phyloP scores from a whole-genome alignment of 495 filamentous ascomycete species.

The Thermochaetoides thermophila region DNA sequence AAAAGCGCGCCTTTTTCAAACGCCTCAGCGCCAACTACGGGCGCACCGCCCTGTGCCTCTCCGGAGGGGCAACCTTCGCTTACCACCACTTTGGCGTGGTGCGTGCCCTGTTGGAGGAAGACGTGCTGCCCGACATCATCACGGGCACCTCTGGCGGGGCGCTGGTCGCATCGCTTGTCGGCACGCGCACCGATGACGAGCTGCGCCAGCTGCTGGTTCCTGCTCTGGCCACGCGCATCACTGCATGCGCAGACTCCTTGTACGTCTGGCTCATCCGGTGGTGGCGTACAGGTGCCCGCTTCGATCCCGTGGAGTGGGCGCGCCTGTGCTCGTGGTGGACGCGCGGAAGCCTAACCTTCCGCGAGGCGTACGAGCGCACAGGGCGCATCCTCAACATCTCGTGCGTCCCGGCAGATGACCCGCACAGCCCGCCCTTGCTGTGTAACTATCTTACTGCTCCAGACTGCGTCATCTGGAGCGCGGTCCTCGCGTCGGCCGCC shows the following conservation, averaged over 20 bases:
- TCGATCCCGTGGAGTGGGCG: conserved; percentile 89
- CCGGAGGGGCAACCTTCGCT: conserved; percentile 88
- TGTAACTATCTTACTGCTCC: conserved; percentile 89
- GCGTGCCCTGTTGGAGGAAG: conserved; percentile 77
- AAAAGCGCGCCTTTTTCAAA: conserved; percentile 75
- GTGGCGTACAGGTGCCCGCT: conserved; percentile 85
- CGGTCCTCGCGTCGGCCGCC: conserved; percentile 86
- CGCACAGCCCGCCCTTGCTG: conserved; percentile 80
- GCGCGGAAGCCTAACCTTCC: conserved; percentile 79
- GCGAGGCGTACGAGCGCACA: conserved; percentile 87
- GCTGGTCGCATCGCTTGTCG: conserved; percentile 73
- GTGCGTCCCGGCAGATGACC: conserved; percentile 94
- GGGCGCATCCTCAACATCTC: conserved; percentile 90
- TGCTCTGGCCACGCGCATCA: conserved; percentile 69
- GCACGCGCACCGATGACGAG: conserved; percentile 84
- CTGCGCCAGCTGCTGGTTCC: conserved; percentile 73
- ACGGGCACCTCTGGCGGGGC: conserved; percentile 93
- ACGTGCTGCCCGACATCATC: conserved; percentile 78
- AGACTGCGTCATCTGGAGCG: conserved; percentile 96
- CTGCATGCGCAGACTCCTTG: conserved; percentile 67
- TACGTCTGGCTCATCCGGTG: conserved; percentile 64
- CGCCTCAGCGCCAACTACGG: conserved; percentile 83
- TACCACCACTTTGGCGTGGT: conserved; percentile 95
- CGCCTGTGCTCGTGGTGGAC: conserved; percentile 75
- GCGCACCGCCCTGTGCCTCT: conserved; percentile 81